Base-by-base conservation (phyloP, 225 moss, liverwort and hornwort genomes). In the Rhytidiadelphus loreus region DNA sequence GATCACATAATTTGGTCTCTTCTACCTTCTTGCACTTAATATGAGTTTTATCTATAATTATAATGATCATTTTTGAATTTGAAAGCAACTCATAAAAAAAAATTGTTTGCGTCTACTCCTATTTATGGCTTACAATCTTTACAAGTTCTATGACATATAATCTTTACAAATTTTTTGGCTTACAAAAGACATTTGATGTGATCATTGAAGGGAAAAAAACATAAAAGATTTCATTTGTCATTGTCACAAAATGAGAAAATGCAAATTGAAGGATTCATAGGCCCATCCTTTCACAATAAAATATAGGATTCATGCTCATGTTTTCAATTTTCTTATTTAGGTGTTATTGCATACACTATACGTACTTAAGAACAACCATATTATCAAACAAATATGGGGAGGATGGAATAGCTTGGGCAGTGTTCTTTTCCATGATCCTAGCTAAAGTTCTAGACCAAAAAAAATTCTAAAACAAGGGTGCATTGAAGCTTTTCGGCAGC, bases 371-470 rank as follows among this genome's bases (percentile, higher is more conserved):
- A 22, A 3, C n/a, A 68, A n/a, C 7, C 4, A 2, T 3, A 23
- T 6, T 13, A 0, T 69, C 0, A 69, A 0, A n/a, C 1, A 2
- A 68, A 13, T n/a, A n/a, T n/a, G 1, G 13, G 4, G 1, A n/a
- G 6, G 68, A 39, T 2, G 2, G 1, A n/a, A 68, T 68, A n/a
- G 4, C 13, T n/a, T 13, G 3, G 7, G 2, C 2, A 68, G n/a
- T n/a, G n/a, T n/a, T 68, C 12, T 7, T 68, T 68, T 13, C 7
- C 6, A 1, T 68, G 4, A 3, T 7, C 23, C 4, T n/a, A 65
- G 12, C 3, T 3, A 20, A 63, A 63, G 8, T 2, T 32, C 9
- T 5, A 1, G 0, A 59, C 12, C 12, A 26, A 39, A 28, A 39
- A 39, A 23, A 0, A 0, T 24, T 69, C 0, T 4, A 0, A 23